Percentiles rank a stretch among this genome's conserved stretches.
Evolutionary conservation across 768 basidiomycete species (phyloP).

Genomic region (Mycena maculata): DNA sequence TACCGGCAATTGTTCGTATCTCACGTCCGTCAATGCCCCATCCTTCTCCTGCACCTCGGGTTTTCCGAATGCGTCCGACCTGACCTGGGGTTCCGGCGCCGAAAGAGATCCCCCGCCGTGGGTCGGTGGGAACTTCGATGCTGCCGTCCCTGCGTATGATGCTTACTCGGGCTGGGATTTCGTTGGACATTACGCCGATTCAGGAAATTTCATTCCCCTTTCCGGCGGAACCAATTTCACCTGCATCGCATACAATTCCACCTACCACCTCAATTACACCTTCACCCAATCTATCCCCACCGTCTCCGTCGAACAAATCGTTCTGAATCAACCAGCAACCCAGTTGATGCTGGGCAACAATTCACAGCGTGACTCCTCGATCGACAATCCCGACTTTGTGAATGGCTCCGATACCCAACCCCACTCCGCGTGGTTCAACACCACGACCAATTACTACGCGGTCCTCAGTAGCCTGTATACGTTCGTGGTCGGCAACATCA

Average conservation of each 20-base stretch:
- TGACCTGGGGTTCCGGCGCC: background rate
- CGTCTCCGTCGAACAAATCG: constrained; percentile 8
- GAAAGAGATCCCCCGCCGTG: background rate
- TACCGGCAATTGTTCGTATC: constrained; percentile 18
- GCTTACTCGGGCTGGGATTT: constrained; percentile 2
- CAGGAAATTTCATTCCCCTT: background rate
- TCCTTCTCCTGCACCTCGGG: constrained; percentile 16
- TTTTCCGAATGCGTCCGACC: background rate
- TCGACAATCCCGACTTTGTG: background rate
- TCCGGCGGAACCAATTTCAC: background rate
- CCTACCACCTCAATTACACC: constrained; percentile 19
- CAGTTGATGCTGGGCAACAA: background rate
- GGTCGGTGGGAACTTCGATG: background rate
- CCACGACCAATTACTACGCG: constrained; percentile 23
- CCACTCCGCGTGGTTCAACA: constrained; percentile 19
- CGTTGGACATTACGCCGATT: background rate
- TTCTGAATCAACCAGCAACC: background rate
- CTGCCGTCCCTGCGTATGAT: background rate
- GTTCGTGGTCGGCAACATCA: constrained; percentile 16
- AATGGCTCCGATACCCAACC: background rate
- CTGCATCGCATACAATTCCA: constrained; percentile 26
- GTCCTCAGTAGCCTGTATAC: constrained; percentile 11
- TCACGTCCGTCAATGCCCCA: background rate
- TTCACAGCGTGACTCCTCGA: background rate
- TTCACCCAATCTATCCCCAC: background rate